A percentile compares a stretch with the other conserved stretches of the same genome.
Conservation (phyloP, 176 grass and related monocot species). For the Zea luxurians region DNA sequence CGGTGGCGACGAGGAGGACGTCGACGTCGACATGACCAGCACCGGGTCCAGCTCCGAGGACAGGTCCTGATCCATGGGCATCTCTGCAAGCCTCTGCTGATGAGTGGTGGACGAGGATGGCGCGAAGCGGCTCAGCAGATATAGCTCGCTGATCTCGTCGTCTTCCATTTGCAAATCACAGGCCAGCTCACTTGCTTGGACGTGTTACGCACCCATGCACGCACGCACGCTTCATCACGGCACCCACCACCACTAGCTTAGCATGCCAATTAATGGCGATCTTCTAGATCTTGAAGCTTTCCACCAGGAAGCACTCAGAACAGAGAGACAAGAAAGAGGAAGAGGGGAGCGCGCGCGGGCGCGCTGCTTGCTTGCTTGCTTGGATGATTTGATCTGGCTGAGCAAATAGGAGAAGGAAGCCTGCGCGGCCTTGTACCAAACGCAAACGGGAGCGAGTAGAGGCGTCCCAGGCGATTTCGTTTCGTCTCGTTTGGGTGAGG, state of each 20-base stretch:
- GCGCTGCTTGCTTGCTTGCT: background rate
- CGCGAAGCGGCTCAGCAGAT: slow-evolving; percentile 17
- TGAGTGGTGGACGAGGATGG: background rate
- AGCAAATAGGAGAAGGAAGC: slow-evolving; percentile 2
- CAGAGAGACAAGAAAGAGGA: no score
- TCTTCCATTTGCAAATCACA: background rate
- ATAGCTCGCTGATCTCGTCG: slow-evolving; percentile 30
- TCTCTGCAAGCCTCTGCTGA: background rate
- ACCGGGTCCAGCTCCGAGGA: slow-evolving; percentile 68
- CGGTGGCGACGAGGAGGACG: slow-evolving; percentile 63
- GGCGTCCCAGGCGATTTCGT: no score
- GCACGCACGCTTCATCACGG: background rate
- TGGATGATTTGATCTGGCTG: background rate
- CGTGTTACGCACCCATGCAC: slow-evolving; percentile 29
- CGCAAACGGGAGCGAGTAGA: no score
- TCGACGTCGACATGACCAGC: slow-evolving; percentile 55
- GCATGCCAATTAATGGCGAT: background rate
- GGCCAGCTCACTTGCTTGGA: slow-evolving; percentile 12
- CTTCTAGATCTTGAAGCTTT: slow-evolving; percentile 26
- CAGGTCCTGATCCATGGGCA: slow-evolving; percentile 60
- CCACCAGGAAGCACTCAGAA: background rate
- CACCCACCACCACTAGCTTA: background rate
- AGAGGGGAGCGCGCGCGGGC: background rate
- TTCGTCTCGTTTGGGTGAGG: slow-evolving; percentile 30
- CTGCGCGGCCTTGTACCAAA: background rate